Base-by-base conservation (phyloP, 805 yeast species). In the Candida boleticola region DNA sequence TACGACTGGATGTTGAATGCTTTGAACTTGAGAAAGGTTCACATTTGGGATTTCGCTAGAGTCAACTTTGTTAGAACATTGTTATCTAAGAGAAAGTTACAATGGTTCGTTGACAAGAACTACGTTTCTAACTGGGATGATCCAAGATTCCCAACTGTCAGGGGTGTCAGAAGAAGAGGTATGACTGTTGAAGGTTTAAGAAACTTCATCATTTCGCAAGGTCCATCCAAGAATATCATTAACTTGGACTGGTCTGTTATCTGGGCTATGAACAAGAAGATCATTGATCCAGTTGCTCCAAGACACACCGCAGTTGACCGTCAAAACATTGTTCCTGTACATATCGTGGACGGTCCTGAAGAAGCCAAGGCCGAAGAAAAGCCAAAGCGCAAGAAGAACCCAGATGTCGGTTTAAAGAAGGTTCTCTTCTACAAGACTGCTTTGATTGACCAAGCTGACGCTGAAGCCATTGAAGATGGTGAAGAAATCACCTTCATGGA, bases 81-180 rank as follows among this genome's bases (percentile, higher is more conserved):
- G 63, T 75, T 93, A 47, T 89, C 97, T 48, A 93, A 93, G 83
- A 85, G 99, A 75, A 93, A 93, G 76, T 77, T 93, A 62, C 99
- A 95, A 74, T 93, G 99, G 99, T 89, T 93, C 68, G 99, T 93
- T 49, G 98, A 93, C 74, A 85, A 88, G 65, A 73, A 79, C 33
- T 75, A 84, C 55, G 99, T 93, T 45, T 58, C 77, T 19, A 89
- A 89, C 71, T 93, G 99, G 99, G 97, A 93, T 61, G 99, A 93
- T 67, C 99, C 99, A 55, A 80, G 99, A 67, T 93, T 93, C 89
- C 99, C 99, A 54, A 93, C 99, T 36, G 96, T 93, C 30, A 84
- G 98, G 68, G 99, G 99, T 74, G 97, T 92, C 41, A 88, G 97
- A 76, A 84, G 99, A 77, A 86, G 99, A 75, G 99, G 99, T 74